These are phyloP conservation scores for Camellia sinensis DNA, from an alignment of 148 eudicot genomes.

Conservation along the genomic window DNA sequence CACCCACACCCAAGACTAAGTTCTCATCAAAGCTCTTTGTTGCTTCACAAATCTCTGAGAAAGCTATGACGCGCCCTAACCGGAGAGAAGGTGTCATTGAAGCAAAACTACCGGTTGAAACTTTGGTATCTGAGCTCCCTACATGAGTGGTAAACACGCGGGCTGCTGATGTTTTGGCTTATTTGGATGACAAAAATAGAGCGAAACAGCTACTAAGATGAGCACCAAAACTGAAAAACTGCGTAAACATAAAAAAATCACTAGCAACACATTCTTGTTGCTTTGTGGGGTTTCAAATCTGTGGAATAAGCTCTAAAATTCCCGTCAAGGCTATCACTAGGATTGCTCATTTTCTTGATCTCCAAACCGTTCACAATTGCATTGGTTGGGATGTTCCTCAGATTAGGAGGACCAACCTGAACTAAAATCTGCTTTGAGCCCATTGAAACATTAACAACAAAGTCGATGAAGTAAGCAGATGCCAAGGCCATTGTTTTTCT, in stretches of 20 bases:
- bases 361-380: constrained; percentile 28
- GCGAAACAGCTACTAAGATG: not conserved
- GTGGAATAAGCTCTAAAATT: not conserved
- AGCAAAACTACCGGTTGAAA: constrained; percentile 17
- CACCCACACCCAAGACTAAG: constrained; percentile 22
- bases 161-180: constrained; percentile 4
- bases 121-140: constrained; percentile 18
- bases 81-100: constrained; percentile 12
- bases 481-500: constrained; percentile 15
- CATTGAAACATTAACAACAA: constrained; percentile 17
- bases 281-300: constrained; percentile 2
- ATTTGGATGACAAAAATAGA: constrained; percentile 14
- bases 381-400: not conserved
- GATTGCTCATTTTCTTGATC: constrained; percentile 26
- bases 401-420: constrained; percentile 21
- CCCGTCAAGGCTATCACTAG: constrained; percentile 23
- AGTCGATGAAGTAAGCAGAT: constrained; percentile 22
- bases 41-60: constrained; percentile 21
- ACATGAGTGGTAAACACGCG: constrained; percentile 14
- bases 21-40: constrained; percentile 25
- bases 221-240: constrained; percentile 12
- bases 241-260: constrained; percentile 12
- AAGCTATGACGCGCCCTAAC: constrained; percentile 16
- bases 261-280: not conserved
- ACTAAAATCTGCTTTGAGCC: constrained; percentile 10